Conservation (phyloP, 2,329 filamentous ascomycete species). For the Fusarium gaditjirri region DNA sequence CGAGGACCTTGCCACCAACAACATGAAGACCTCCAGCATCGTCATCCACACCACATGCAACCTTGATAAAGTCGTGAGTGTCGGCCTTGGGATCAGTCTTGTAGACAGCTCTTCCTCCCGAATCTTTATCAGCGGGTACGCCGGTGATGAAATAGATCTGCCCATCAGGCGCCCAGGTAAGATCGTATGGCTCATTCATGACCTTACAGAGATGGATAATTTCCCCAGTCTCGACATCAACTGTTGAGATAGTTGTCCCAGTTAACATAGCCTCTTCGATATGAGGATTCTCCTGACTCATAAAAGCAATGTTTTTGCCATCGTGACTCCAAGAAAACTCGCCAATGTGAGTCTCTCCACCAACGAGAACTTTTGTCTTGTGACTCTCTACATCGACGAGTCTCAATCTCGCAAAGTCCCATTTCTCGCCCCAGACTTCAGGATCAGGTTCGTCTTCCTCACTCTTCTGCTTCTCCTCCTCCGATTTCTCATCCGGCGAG, state of each 20-base stretch:
- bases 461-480: constrained; percentile 17
- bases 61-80: background rate
- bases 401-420: constrained; percentile 47
- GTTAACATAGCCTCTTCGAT: constrained; percentile 26
- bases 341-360: constrained; percentile 11
- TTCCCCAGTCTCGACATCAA: constrained; percentile 11
- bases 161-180: constrained; percentile 29
- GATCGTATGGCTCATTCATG: background rate
- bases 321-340: constrained; percentile 34
- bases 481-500: constrained; percentile 24
- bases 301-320: constrained; percentile 19
- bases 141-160: constrained; percentile 31
- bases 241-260: constrained; percentile 11
- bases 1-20: constrained; percentile 5
- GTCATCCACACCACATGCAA: constrained; percentile 26
- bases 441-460: constrained; percentile 49
- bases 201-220: constrained; percentile 14
- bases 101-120: constrained; percentile 23
- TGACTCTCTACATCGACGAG: constrained; percentile 45
- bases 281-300: constrained; percentile 11
- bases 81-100: background rate
- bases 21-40: constrained; percentile 21
- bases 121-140: background rate
- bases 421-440: constrained; percentile 51
- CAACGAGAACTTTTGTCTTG: constrained; percentile 24